A percentile compares a stretch with the other conserved stretches of the same genome.
These are phyloP conservation scores for Magnolia officinalis DNA, from an alignment of 164 flowering plant species.

Conservation along the genomic window DNA sequence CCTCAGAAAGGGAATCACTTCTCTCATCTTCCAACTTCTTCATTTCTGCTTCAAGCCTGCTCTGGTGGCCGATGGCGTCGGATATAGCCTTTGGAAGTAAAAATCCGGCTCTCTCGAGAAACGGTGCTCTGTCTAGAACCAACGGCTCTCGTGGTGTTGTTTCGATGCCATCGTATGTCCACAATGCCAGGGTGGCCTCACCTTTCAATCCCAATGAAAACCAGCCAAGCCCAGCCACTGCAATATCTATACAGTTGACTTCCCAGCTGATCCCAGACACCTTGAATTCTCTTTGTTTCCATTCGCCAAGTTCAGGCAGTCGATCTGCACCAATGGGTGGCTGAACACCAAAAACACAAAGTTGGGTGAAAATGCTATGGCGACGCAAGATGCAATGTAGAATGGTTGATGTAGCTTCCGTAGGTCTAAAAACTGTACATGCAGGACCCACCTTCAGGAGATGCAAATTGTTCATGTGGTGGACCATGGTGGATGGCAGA, in stretches of 20 bases:
- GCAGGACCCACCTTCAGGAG: not conserved
- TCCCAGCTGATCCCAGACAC: constrained; percentile 89
- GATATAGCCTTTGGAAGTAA: constrained; percentile 84
- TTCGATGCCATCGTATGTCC: constrained; percentile 69
- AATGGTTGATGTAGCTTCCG: not conserved
- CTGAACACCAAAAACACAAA: constrained; percentile 36
- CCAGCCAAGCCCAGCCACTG: constrained; percentile 92
- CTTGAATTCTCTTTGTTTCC: constrained; percentile 59
- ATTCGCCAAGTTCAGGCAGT: constrained; percentile 63
- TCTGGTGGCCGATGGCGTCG: constrained; percentile 64
- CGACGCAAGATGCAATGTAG: not conserved
- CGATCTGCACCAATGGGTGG: constrained; percentile 70
- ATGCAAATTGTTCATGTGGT: not conserved
- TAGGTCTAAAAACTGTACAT: not conserved
- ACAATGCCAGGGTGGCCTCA: constrained; percentile 61
- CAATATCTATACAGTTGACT: constrained; percentile 68
- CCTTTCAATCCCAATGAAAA: constrained; percentile 91
- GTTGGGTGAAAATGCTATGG: not conserved
- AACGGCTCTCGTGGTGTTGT: constrained; percentile 74
- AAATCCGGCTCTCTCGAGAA: constrained; percentile 85
- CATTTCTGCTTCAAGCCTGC: constrained; percentile 45
- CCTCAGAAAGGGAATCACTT: constrained; percentile 26
- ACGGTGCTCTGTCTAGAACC: constrained; percentile 75
- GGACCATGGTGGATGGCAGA: not conserved
- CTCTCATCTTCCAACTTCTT: constrained; percentile 38